Evolutionary conservation across 495 filamentous ascomycete genomes (phyloP), one percentile per base, ranked within the genome.

Genomic region (Delitschia confertaspora): DNA sequence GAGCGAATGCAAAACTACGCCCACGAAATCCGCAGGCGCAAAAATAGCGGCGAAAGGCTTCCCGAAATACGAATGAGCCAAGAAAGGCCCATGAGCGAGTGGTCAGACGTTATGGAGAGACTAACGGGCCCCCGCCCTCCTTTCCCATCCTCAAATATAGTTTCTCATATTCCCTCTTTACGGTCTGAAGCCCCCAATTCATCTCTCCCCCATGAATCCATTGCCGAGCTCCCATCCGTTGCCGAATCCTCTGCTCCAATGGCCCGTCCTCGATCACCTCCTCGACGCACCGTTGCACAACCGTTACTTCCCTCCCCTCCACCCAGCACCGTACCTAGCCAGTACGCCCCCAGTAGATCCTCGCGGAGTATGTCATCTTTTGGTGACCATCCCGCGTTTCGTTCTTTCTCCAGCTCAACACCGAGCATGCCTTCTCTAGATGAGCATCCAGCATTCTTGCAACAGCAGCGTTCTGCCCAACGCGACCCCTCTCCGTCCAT

Each of bases 1-100:
- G 55, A 57, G 20, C 53, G 62, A 13, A 58, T 62, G 16, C 52
- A 59, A 23, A 43, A 33, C 6, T 48, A 62, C 32, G 56, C 53
- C 14, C 56, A 45, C 8, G 60, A 65, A 45, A 48, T 65, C 27
- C 53, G 53, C 17, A 33, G 33, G 14, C 38, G 48, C 14, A 51
- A 58, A 30, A 37, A 33, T 42, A 38, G 7, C 23, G 33, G 47
- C 47, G 35, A 45, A 38, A 17, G 20, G 45, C 10, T 45, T 23
- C 40, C 20, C 10, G 33, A 53, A 13, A 22, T 62, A 42, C 38
- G 55, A 35, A 55, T 55, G 53, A 47, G 45, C 41, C 35, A 47
- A 14, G 60, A 65, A 37, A 60, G 60, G 7, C 49, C 62, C 7
- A 60, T 60, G 42, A 64, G 62, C 47, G 52, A 59, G 16, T 61